These are phyloP conservation scores for Saccharum hybrid DNA, from an alignment of 202 grass and related monocot species.

Conservation along the genomic window DNA sequence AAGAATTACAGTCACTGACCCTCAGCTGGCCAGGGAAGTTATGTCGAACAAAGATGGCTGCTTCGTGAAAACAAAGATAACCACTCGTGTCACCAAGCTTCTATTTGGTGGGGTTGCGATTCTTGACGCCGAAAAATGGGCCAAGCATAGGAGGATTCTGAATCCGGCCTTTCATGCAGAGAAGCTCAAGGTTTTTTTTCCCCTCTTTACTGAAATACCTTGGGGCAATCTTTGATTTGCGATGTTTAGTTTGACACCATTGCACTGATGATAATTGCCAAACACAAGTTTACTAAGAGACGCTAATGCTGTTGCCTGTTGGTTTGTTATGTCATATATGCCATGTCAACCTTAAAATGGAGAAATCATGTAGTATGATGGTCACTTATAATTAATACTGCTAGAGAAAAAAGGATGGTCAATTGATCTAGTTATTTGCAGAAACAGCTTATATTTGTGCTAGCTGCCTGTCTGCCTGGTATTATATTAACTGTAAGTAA, in stretches of 20 bases:
- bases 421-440: neutral
- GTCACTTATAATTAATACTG: neutral
- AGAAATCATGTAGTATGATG: neutral
- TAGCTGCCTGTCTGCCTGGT: neutral
- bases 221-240: neutral
- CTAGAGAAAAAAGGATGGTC: neutral
- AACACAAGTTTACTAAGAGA: neutral
- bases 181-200: constrained; percentile 61
- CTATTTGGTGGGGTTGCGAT: constrained; percentile 40
- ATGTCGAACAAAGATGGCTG: constrained; percentile 56
- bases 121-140: constrained; percentile 74
- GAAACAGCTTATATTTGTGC: neutral
- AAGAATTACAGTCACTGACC: constrained; percentile 51
- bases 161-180: constrained; percentile 87
- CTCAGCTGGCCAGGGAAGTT: constrained; percentile 56
- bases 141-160: constrained; percentile 67
- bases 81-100: neutral
- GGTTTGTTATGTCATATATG: neutral
- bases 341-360: no score
- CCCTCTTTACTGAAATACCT: neutral
- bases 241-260: neutral
- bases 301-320: neutral
- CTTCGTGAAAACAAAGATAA: constrained; percentile 48
- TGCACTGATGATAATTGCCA: neutral
- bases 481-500: neutral